These are phyloP conservation scores for Populus simonii DNA, from an alignment of 345 rosid genomes.

Conservation along the genomic window DNA sequence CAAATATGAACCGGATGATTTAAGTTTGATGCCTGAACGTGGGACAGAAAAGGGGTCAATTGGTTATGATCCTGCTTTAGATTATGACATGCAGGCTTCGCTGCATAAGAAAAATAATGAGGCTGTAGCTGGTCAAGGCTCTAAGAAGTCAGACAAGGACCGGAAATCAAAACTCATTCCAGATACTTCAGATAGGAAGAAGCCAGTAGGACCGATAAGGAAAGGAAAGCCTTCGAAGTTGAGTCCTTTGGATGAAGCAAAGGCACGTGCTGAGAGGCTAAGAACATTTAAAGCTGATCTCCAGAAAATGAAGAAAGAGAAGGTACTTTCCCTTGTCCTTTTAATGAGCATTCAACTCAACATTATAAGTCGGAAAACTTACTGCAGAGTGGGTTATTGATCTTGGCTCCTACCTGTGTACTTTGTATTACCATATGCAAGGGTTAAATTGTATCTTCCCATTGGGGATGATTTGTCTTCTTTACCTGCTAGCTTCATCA, in stretches of 20 bases:
- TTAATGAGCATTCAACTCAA: neutral
- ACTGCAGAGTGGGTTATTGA: neutral
- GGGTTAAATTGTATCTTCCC: neutral
- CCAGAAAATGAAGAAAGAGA: slow-evolving; percentile 90
- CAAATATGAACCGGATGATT: slow-evolving; percentile 77
- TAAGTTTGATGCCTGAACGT: slow-evolving; percentile 73
- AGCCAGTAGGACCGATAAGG: slow-evolving; percentile 66
- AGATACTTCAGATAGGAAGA: slow-evolving; percentile 57
- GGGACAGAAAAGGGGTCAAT: slow-evolving; percentile 46
- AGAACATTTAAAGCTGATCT: slow-evolving; percentile 91
- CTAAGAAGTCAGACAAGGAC: slow-evolving; percentile 57
- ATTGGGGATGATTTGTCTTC: neutral
- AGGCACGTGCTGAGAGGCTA: slow-evolving; percentile 87
- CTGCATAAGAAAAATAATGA: slow-evolving; percentile 42
- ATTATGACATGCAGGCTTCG: slow-evolving; percentile 58
- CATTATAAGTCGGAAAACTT: slow-evolving; percentile 2
- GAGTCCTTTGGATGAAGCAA: slow-evolving; percentile 91
- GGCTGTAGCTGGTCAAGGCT: slow-evolving; percentile 38
- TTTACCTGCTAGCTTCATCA: slow-evolving; percentile 5
- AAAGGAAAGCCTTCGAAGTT: slow-evolving; percentile 77
- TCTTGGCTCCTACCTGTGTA: neutral
- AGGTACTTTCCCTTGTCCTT: slow-evolving; percentile 41
- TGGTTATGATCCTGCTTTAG: slow-evolving; percentile 78
- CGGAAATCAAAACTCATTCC: slow-evolving; percentile 49
- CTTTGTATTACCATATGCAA: slow-evolving; percentile 8